Evolutionary conservation across 208 protist species (phyloP).

Genomic region (Porcisia hertigi): DNA sequence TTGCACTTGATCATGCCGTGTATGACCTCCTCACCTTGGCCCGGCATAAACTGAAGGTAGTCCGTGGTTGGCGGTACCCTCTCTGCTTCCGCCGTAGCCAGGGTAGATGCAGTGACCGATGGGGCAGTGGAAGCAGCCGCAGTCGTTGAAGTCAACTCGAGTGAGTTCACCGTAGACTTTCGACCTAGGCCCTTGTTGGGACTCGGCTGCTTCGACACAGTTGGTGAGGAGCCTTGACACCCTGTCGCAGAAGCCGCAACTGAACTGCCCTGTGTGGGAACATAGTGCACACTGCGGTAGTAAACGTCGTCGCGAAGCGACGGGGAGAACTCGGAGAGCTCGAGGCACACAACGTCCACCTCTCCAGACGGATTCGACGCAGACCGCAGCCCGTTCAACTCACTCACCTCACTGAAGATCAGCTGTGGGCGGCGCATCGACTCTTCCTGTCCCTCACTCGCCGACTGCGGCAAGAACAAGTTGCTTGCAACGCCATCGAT

Average conservation of each 20-base stretch:
- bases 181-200: neutral
- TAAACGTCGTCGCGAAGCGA: constrained; percentile 69
- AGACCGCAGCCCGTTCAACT: constrained; percentile 42
- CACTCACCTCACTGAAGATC: constrained; percentile 70
- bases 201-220: neutral
- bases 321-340: constrained; percentile 83
- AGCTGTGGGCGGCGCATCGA: constrained; percentile 72
- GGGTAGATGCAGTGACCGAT: neutral
- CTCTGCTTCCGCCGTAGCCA: constrained; percentile 2
- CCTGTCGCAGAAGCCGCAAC: constrained; percentile 3
- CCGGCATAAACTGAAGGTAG: constrained; percentile 76
- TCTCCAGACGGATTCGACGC: constrained; percentile 33
- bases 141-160: constrained; percentile 4
- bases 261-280: constrained; percentile 19
- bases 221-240: neutral
- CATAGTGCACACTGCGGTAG: constrained; percentile 89
- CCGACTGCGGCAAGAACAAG: constrained; percentile 38
- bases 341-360: constrained; percentile 71
- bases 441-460: constrained; percentile 48
- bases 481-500: constrained; percentile 25
- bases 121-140: neutral
- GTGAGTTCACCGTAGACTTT: constrained; percentile 19
- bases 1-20: constrained; percentile 90
- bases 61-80: constrained; percentile 26
- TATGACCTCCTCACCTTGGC: constrained; percentile 58